Conservation (phyloP, 148 eudicot genomes). For the Selenicereus undatus region DNA sequence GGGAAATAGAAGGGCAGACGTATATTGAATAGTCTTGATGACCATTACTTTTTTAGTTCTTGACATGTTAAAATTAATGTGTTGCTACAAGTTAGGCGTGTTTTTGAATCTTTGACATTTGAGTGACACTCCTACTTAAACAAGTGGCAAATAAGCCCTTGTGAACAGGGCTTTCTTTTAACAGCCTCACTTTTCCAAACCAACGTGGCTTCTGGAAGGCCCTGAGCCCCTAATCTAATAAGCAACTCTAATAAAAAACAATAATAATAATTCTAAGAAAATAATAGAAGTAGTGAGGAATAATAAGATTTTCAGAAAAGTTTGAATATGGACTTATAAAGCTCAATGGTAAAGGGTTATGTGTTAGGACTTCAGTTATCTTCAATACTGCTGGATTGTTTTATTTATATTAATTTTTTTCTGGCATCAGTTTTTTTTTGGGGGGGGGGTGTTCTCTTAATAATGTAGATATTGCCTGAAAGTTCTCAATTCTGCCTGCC, state of each 20-base stretch:
- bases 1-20: background rate
- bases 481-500: background rate
- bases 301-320: background rate
- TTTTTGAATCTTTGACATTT: background rate
- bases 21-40: background rate
- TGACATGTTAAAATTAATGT: background rate
- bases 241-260: background rate
- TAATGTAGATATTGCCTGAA: background rate
- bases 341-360: background rate
- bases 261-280: background rate
- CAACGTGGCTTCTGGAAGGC: background rate
- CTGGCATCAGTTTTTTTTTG: too few relatives aligned
- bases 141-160: too few relatives aligned
- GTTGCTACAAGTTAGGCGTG: background rate
- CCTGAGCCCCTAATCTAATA: background rate
- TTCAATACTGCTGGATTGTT: background rate
- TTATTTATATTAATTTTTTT: background rate
- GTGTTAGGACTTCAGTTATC: background rate
- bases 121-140: background rate
- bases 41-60: background rate
- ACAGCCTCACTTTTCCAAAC: background rate
- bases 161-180: too few relatives aligned
- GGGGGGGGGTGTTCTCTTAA: background rate
- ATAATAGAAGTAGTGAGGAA: background rate
- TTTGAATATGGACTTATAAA: background rate